Percentiles rank a stretch among this genome's conserved stretches.
phyloP scores from a whole-genome alignment of 106 monocot genomes.

The Triglochin maritima region DNA sequence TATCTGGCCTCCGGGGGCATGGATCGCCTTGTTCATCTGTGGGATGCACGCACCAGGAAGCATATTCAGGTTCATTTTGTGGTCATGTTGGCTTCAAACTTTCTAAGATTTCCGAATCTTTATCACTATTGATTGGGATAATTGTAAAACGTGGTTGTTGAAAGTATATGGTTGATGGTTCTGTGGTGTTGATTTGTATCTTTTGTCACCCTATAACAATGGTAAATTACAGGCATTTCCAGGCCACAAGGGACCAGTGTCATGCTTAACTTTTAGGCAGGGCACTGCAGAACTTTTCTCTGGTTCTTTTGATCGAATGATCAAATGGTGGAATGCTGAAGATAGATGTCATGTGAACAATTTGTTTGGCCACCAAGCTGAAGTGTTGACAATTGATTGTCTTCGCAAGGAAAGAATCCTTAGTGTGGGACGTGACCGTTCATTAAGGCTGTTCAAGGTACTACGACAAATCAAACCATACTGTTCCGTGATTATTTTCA shows the following conservation, averaged over 20 bases:
- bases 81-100: neutral
- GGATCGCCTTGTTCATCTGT: slow-evolving; percentile 86
- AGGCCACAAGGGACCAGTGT: slow-evolving; percentile 83
- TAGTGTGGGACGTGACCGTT: slow-evolving; percentile 73
- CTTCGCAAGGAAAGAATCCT: slow-evolving; percentile 68
- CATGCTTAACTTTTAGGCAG: slow-evolving; percentile 74
- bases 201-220: neutral
- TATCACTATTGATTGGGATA: neutral
- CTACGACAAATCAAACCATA: neutral
- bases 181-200: neutral
- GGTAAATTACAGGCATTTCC: slow-evolving; percentile 64
- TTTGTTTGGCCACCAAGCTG: slow-evolving; percentile 92
- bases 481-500: too few species aligned
- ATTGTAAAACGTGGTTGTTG: neutral
- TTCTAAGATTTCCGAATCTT: neutral
- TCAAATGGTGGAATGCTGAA: slow-evolving; percentile 93
- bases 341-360: slow-evolving; percentile 83
- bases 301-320: slow-evolving; percentile 84
- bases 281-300: slow-evolving; percentile 82
- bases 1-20: slow-evolving; percentile 81
- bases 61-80: slow-evolving; percentile 62
- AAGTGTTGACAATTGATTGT: slow-evolving; percentile 79
- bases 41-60: slow-evolving; percentile 76
- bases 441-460: slow-evolving; percentile 85
- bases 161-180: neutral